Conservation (phyloP, 2,329 filamentous ascomycete genomes). For the Penicillium psychrosexuale region DNA sequence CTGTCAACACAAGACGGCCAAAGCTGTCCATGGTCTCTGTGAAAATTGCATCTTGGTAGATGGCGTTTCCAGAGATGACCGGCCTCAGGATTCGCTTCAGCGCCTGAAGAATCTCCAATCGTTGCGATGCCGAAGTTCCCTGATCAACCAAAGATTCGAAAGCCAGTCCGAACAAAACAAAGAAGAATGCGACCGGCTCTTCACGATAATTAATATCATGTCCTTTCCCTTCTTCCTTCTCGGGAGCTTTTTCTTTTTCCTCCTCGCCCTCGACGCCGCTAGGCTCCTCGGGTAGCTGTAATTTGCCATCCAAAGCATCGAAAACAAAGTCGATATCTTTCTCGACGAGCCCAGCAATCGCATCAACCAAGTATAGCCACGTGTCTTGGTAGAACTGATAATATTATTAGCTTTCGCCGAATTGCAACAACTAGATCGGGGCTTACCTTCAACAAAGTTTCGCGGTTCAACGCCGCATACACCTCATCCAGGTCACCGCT, state of each 20-base stretch:
- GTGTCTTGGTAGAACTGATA: constrained; percentile 86
- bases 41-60: constrained; percentile 94
- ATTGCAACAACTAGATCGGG: background rate
- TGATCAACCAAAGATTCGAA: constrained; percentile 92
- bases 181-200: constrained; percentile 97
- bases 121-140: constrained; percentile 70
- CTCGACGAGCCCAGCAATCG: constrained; percentile 93
- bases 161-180: constrained; percentile 91
- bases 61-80: constrained; percentile 90
- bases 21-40: constrained; percentile 95
- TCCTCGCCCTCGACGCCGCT: constrained; percentile 12
- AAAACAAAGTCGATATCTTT: constrained; percentile 98
- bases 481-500: constrained; percentile 88
- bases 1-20: constrained; percentile 86
- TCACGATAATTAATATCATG: constrained; percentile 95
- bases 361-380: constrained; percentile 94
- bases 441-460: constrained; percentile 73
- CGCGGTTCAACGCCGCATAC: constrained; percentile 89
- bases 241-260: constrained; percentile 22
- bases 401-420: background rate
- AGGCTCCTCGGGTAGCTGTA: constrained; percentile 37
- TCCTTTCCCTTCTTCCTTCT: constrained; percentile 51
- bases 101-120: constrained; percentile 81
- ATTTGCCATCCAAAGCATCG: constrained; percentile 87
- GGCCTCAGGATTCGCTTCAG: constrained; percentile 93